Percentiles rank a stretch among this genome's conserved stretches.
phyloP scores from a whole-genome alignment of 2,329 filamentous ascomycete species.

The Fusarium heterosporum region DNA sequence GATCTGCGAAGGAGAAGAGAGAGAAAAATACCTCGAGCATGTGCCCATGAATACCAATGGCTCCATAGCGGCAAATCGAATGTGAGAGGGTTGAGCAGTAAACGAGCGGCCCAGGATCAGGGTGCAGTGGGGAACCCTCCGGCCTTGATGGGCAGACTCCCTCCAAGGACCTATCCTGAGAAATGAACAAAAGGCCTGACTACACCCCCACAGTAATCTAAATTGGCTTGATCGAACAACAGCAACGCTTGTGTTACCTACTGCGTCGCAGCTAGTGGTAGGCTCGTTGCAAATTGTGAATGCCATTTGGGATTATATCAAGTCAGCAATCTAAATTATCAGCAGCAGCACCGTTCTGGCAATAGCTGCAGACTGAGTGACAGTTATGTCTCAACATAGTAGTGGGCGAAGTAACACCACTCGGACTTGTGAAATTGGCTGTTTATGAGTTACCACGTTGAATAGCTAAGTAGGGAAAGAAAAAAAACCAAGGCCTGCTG shows the following conservation, averaged over 20 bases:
- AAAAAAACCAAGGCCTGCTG: conserved; percentile 23
- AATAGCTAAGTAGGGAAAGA: conserved; percentile 24
- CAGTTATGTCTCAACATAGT: conserved; percentile 25
- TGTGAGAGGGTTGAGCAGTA: conserved; percentile 36
- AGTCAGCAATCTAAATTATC: conserved; percentile 12
- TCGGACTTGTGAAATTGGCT: conserved; percentile 10
- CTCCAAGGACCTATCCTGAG: conserved; percentile 30
- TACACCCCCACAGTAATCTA: conserved; percentile 30
- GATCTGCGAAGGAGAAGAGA: conserved; percentile 26
- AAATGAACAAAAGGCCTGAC: conserved; percentile 42
- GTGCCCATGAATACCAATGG: conserved; percentile 36
- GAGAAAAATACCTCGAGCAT: conserved; percentile 36
- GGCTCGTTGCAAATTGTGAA: conserved; percentile 12
- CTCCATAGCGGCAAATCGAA: conserved; percentile 42
- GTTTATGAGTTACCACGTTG: conserved; percentile 16
- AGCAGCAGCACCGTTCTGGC: conserved; percentile 15
- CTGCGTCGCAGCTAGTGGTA: conserved; percentile 18
- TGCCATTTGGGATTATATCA: conserved; percentile 16
- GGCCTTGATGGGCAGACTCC: conserved; percentile 38
- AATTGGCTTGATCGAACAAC: conserved; percentile 32
- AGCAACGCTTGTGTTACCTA: conserved; percentile 16
- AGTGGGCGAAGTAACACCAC: conserved; percentile 27
- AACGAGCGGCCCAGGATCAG: conserved; percentile 38
- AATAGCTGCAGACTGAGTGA: conserved; percentile 29
- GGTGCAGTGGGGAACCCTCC: conserved; percentile 41